Percentiles rank a stretch among this genome's conserved stretches.
These are phyloP conservation scores for Graphilbum fragrans DNA, from an alignment of 2,329 filamentous ascomycete genomes.

Conservation along the genomic window DNA sequence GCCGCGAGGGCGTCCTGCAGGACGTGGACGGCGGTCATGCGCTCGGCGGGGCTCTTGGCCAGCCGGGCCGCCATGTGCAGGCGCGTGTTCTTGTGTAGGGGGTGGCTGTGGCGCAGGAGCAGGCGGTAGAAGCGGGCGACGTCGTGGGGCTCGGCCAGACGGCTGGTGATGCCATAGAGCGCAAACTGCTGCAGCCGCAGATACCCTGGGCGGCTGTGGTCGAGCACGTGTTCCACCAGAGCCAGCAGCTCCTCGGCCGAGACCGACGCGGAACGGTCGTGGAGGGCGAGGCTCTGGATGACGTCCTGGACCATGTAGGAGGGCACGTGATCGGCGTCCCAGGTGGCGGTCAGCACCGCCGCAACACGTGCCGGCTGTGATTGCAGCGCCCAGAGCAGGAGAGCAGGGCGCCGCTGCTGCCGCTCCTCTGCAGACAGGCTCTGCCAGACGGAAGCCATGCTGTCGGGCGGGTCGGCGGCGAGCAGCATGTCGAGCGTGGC, in stretches of 20 bases:
- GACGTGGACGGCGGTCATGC: conserved; percentile 29
- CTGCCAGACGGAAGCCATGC: conserved; percentile 23
- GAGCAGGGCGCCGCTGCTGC: conserved; percentile 17
- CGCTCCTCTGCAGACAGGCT: conserved; percentile 15
- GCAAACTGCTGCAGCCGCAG: conserved; percentile 25
- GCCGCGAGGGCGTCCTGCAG: conserved; percentile 21
- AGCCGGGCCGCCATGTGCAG: conserved; percentile 35
- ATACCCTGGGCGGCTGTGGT: conserved; percentile 4
- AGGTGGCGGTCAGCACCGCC: conserved; percentile 23
- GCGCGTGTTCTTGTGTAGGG: conserved; percentile 28
- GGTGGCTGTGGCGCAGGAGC: conserved; percentile 16
- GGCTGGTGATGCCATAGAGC: conserved; percentile 13
- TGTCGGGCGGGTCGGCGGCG: conserved; percentile 5
- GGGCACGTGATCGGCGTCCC: conserved; percentile 19
- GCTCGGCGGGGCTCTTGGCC: conserved; percentile 25
- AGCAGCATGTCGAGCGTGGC: too few relatives aligned
- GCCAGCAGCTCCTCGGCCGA: background rate
- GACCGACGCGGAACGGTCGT: background rate
- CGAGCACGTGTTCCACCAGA: conserved; percentile 7
- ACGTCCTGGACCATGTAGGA: conserved; percentile 26
- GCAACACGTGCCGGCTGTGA: conserved; percentile 18
- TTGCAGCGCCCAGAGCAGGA: conserved; percentile 24
- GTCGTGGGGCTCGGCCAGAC: conserved; percentile 1
- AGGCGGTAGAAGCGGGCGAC: conserved; percentile 22
- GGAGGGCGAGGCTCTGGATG: conserved; percentile 17